Percentiles rank a stretch among this genome's conserved stretches.
phyloP scores from a whole-genome alignment of 2,329 filamentous ascomycete genomes.

The Hymenoscyphus fraxineus region DNA sequence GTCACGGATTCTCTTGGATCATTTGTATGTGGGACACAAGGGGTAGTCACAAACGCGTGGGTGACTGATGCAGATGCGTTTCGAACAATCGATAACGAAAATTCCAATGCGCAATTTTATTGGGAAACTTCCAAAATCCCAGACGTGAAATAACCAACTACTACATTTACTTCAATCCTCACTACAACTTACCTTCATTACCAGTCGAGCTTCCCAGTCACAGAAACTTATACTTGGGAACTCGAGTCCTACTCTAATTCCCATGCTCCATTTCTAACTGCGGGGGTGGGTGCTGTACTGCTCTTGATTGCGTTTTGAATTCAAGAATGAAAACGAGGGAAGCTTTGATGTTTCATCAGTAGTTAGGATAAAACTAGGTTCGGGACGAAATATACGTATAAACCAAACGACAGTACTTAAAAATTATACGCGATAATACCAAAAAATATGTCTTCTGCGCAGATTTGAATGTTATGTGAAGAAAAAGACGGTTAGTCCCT shows the following conservation, averaged over 20 bases:
- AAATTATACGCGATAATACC: no score
- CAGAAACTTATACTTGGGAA: background rate
- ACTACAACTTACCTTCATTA: background rate
- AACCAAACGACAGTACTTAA: no score
- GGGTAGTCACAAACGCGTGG: background rate
- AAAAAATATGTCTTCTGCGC: no score
- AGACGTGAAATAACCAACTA: background rate
- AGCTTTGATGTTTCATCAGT: background rate
- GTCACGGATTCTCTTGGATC: conserved; percentile 11
- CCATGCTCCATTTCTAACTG: background rate
- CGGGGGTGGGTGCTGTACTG: background rate
- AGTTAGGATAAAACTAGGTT: background rate
- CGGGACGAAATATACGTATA: background rate
- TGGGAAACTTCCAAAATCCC: background rate
- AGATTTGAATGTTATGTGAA: no score
- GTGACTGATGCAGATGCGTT: background rate
- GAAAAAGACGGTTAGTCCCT: no score
- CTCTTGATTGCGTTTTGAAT: background rate
- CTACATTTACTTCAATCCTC: background rate
- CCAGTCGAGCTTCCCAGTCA: background rate
- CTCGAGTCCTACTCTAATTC: background rate
- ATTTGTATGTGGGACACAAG: conserved; percentile 10
- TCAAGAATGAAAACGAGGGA: background rate
- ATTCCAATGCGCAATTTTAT: conserved; percentile 3
- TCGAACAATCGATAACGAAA: background rate